These are phyloP conservation scores for Pelargonium fulgidum DNA, from an alignment of 441 rosid species.

Conservation along the genomic window DNA sequence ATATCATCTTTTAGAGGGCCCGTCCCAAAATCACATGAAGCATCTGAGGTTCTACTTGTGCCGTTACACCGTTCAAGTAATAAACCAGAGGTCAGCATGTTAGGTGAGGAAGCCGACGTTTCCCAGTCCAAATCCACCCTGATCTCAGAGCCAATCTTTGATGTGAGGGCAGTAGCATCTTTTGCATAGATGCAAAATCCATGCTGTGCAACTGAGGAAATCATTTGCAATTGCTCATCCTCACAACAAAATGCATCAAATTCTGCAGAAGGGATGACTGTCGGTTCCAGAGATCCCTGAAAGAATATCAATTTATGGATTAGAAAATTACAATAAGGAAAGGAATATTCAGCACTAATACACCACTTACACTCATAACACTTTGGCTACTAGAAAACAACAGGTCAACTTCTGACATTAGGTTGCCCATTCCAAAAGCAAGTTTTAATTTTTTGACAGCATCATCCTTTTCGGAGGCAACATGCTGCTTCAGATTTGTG, in stretches of 20 bases:
- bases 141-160: conserved; percentile 22
- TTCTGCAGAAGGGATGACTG: conserved; percentile 33
- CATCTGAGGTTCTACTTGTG: conserved; percentile 22
- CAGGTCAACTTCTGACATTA: conserved; percentile 67
- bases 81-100: conserved; percentile 27
- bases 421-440: conserved; percentile 47
- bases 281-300: conserved; percentile 49
- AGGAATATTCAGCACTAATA: conserved; percentile 7
- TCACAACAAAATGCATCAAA: conserved; percentile 36
- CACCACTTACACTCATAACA: conserved; percentile 33
- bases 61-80: conserved; percentile 24
- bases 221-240: conserved; percentile 52
- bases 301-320: conserved; percentile 22
- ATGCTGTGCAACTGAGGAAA: conserved; percentile 43
- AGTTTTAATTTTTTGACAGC: conserved; percentile 42
- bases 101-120: conserved; percentile 26
- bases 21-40: conserved; percentile 26
- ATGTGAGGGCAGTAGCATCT: conserved; percentile 36
- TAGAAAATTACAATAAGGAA: conserved; percentile 8
- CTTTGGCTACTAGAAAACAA: conserved; percentile 40
- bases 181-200: conserved; percentile 52
- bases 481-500: conserved; percentile 42
- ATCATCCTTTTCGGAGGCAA: conserved; percentile 45
- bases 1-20: conserved; percentile 28
- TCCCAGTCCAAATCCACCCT: conserved; percentile 30